These are phyloP conservation scores for Dactylellina sp. DNA, from an alignment of 2,329 filamentous ascomycete species.

Conservation along the genomic window DNA sequence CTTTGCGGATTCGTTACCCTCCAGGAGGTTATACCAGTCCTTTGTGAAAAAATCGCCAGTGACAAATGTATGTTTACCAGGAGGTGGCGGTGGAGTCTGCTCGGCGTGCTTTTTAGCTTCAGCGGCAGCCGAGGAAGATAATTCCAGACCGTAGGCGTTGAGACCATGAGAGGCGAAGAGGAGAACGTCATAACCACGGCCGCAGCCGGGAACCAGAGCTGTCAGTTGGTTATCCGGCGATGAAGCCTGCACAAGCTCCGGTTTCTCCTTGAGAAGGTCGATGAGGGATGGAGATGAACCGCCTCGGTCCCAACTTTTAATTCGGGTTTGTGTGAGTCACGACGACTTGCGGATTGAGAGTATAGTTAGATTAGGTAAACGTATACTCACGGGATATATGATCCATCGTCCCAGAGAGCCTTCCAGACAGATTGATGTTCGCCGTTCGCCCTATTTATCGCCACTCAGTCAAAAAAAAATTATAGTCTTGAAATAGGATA, in stretches of 20 bases:
- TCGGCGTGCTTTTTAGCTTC: conserved; percentile 47
- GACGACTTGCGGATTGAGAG: too few species aligned
- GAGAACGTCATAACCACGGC: conserved; percentile 82
- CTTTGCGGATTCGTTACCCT: not conserved
- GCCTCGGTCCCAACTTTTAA: conserved; percentile 68
- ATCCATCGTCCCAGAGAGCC: conserved; percentile 36
- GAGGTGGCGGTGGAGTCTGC: not conserved
- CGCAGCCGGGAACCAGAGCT: conserved; percentile 82
- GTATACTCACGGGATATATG: conserved; percentile 29
- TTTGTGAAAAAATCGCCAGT: conserved; percentile 39
- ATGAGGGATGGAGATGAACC: conserved; percentile 69
- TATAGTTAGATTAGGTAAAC: not conserved
- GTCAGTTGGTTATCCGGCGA: conserved; percentile 62
- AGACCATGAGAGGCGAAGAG: conserved; percentile 80
- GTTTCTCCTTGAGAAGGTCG: conserved; percentile 67
- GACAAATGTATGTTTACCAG: conserved; percentile 20
- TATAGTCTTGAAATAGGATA: too few species aligned
- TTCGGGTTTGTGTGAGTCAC: not conserved
- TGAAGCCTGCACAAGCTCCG: conserved; percentile 60
- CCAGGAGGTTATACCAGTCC: not conserved
- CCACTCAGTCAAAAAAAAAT: not conserved
- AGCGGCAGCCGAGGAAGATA: conserved; percentile 68
- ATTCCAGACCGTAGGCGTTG: conserved; percentile 80
- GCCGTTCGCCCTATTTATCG: conserved; percentile 22
- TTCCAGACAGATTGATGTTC: conserved; percentile 45